phyloP scores from a whole-genome alignment of 2,329 filamentous ascomycete genomes.

The Penicillium sclerotiorum region DNA sequence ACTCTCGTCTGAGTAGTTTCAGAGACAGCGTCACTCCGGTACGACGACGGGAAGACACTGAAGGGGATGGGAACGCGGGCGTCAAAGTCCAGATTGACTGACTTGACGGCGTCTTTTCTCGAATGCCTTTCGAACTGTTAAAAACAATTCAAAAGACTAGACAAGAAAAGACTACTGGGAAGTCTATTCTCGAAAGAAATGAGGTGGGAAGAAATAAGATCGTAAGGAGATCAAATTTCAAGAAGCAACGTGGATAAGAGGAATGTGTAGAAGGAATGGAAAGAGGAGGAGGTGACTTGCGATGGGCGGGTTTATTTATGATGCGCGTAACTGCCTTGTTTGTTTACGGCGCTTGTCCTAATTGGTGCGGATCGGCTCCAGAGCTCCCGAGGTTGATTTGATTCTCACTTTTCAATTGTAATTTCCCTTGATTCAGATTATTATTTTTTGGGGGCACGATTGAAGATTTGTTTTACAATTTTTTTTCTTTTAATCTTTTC shows the following conservation, averaged over 20 bases:
- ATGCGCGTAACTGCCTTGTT: slow-evolving; percentile 11
- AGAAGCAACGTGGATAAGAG: slow-evolving; percentile 14
- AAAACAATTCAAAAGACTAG: slow-evolving; percentile 51
- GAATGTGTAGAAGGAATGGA: slow-evolving; percentile 2
- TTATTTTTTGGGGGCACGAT: too few species aligned
- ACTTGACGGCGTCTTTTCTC: slow-evolving; percentile 75
- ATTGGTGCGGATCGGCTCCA: slow-evolving; percentile 18
- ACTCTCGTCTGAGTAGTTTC: slow-evolving; percentile 73
- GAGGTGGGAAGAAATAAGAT: slow-evolving; percentile 20
- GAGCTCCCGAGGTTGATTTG: slow-evolving; percentile 10
- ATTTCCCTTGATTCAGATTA: not conserved
- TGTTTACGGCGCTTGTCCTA: slow-evolving; percentile 28
- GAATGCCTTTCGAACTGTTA: slow-evolving; percentile 57
- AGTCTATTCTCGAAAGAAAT: slow-evolving; percentile 40
- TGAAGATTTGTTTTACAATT: too few species aligned
- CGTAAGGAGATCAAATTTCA: slow-evolving; percentile 17
- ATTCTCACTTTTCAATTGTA: not conserved
- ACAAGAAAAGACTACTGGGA: slow-evolving; percentile 51
- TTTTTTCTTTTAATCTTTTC: too few species aligned
- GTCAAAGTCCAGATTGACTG: slow-evolving; percentile 99
- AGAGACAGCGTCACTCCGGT: slow-evolving; percentile 74
- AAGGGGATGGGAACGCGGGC: slow-evolving; percentile 98
- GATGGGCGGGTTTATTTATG: slow-evolving; percentile 29
- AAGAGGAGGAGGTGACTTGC: not conserved
- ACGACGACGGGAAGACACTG: slow-evolving; percentile 99